Evolutionary conservation across 2,329 filamentous ascomycete genomes (phyloP).

Genomic region (Cercospora zeae-maydis): DNA sequence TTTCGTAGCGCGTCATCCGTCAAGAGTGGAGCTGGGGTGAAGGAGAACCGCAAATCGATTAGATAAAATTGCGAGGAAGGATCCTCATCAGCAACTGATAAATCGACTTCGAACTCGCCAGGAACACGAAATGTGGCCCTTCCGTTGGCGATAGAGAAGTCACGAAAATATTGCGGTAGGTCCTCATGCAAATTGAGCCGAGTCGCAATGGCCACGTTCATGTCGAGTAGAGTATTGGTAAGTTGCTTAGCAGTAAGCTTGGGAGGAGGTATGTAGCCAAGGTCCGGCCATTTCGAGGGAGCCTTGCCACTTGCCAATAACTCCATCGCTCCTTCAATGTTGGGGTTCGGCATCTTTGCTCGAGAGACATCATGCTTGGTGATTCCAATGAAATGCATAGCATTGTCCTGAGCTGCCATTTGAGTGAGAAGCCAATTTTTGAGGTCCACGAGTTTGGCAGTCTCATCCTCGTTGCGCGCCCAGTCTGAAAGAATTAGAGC

Average conservation of each 20-base stretch:
- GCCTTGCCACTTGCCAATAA: constrained; percentile 75
- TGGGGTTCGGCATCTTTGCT: constrained; percentile 80
- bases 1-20: constrained; percentile 59
- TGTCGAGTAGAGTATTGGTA: constrained; percentile 69
- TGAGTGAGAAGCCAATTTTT: constrained; percentile 62
- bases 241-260: constrained; percentile 68
- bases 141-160: constrained; percentile 78
- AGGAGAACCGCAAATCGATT: constrained; percentile 83
- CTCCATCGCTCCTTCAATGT: constrained; percentile 84
- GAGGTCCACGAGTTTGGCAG: constrained; percentile 85
- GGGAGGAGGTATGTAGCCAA: constrained; percentile 73
- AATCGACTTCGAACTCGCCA: constrained; percentile 86
- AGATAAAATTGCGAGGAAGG: constrained; percentile 84
- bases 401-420: constrained; percentile 37
- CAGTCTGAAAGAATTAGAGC: constrained; percentile 85
- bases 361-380: constrained; percentile 69
- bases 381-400: constrained; percentile 38
- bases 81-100: constrained; percentile 85
- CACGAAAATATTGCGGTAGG: constrained; percentile 71
- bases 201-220: constrained; percentile 79
- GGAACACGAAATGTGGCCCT: constrained; percentile 81
- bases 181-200: constrained; percentile 82
- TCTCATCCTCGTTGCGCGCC: constrained; percentile 70
- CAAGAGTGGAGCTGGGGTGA: constrained; percentile 63
- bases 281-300: constrained; percentile 68